phyloP scores from a whole-genome alignment of 1,284 basidiomycete genomes.

The Melampsora larici-populina region DNA sequence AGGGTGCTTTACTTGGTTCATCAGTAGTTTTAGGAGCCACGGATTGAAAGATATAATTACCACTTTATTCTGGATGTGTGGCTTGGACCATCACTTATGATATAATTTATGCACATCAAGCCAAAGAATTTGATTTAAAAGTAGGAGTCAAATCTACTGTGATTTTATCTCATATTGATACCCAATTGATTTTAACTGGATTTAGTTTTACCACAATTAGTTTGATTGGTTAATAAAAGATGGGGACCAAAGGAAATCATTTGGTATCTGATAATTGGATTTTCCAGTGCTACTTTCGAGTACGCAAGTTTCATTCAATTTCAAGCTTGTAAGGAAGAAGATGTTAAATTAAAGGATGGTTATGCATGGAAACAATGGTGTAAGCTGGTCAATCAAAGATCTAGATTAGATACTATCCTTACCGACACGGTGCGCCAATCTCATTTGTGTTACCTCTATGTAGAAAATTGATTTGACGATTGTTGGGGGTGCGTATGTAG shows the following conservation, averaged over 20 bases:
- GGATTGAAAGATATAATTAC: slow-evolving; percentile 77
- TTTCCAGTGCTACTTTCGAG: slow-evolving; percentile 13
- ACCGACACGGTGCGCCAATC: slow-evolving; percentile 12
- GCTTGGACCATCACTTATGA: slow-evolving; percentile 98
- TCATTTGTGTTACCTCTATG: neutral
- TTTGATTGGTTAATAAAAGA: slow-evolving; percentile 68
- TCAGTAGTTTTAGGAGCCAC: too few species aligned
- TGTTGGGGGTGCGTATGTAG: neutral
- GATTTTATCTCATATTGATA: slow-evolving; percentile 74
- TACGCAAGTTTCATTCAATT: slow-evolving; percentile 18
- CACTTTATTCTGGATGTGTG: slow-evolving; percentile 95
- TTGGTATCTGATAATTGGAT: too few species aligned
- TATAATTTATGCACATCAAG: slow-evolving; percentile 98
- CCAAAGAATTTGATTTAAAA: slow-evolving; percentile 83
- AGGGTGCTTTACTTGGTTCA: too few species aligned
- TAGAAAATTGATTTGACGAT: neutral
- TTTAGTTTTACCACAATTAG: slow-evolving; percentile 74
- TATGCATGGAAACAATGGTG: slow-evolving; percentile 32
- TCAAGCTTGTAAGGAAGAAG: slow-evolving; percentile 4
- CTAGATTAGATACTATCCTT: neutral
- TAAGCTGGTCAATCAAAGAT: slow-evolving; percentile 5
- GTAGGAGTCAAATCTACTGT: slow-evolving; percentile 93
- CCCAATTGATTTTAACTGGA: slow-evolving; percentile 71
- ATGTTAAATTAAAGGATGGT: slow-evolving; percentile 18
- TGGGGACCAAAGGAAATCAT: too few species aligned